phyloP scores from a whole-genome alignment of 2,329 filamentous ascomycete species.

The Dactylonectria macrodidyma region DNA sequence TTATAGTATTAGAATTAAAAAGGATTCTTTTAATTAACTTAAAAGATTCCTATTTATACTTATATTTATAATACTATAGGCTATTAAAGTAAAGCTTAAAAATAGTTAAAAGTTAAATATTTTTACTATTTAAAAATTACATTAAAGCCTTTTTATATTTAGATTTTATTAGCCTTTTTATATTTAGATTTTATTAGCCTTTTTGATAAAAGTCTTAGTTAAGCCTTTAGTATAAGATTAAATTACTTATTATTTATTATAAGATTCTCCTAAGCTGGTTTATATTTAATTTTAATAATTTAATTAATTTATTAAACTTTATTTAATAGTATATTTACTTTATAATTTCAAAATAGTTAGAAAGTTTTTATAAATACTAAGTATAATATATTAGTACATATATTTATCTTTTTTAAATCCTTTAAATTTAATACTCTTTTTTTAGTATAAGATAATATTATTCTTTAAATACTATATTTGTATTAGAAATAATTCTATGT shows the following conservation, averaged over 20 bases:
- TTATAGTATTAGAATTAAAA: not conserved
- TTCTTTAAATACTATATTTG: not conserved
- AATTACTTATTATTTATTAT: not conserved
- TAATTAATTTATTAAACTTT: not conserved
- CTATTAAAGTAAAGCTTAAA: not conserved
- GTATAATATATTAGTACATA: not conserved
- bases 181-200: too few species aligned
- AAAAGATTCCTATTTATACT: not conserved
- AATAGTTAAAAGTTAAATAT: not conserved
- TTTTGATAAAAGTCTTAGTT: not conserved
- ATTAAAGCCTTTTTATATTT: not conserved
- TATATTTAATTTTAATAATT: not conserved
- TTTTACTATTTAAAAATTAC: not conserved
- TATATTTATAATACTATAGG: not conserved
- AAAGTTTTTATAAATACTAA: not conserved
- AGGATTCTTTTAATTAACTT: not conserved
- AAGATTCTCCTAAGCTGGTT: not conserved
- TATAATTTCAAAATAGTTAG: not conserved
- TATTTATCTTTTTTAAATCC: not conserved
- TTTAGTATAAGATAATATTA: not conserved
- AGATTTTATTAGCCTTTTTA: too few species aligned
- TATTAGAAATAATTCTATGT: not conserved
- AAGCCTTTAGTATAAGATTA: not conserved
- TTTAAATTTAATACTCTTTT: not conserved
- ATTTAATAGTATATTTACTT: not conserved